These are phyloP conservation scores for Dunaliella sp. DNA, from an alignment of 139 green algal species.

Conservation along the genomic window DNA sequence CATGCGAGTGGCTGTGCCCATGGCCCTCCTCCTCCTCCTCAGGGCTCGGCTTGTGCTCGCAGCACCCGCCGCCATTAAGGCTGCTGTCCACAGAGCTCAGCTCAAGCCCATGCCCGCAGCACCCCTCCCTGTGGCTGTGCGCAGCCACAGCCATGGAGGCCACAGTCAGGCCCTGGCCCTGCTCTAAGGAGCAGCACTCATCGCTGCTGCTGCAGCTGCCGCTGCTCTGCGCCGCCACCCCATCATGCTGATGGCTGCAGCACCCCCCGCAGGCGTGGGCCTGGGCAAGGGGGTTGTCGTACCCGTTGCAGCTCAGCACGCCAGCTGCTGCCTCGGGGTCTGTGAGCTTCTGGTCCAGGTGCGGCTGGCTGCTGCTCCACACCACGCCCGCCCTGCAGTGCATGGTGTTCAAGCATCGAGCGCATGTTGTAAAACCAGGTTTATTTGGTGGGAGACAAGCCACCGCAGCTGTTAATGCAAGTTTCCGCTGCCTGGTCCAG, in stretches of 20 bases:
- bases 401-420: no score
- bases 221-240: no score
- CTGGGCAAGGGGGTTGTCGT: not conserved
- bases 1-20: not conserved
- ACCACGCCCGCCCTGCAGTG: no score
- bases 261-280: not conserved
- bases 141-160: not conserved
- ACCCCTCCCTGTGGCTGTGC: not conserved
- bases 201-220: not conserved
- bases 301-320: not conserved
- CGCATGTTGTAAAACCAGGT: no score
- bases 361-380: not conserved
- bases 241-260: not conserved
- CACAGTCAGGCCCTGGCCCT: no score
- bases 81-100: not conserved
- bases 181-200: not conserved
- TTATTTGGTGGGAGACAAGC: no score
- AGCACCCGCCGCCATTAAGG: not conserved
- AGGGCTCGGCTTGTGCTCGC: not conserved
- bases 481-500: no score
- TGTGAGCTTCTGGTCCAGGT: not conserved
- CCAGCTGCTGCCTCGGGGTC: not conserved
- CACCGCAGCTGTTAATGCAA: no score
- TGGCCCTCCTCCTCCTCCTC: not conserved
- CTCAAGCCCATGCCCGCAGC: not conserved